phyloP scores from a whole-genome alignment of 768 basidiomycete species.

The Mycena maculata region DNA sequence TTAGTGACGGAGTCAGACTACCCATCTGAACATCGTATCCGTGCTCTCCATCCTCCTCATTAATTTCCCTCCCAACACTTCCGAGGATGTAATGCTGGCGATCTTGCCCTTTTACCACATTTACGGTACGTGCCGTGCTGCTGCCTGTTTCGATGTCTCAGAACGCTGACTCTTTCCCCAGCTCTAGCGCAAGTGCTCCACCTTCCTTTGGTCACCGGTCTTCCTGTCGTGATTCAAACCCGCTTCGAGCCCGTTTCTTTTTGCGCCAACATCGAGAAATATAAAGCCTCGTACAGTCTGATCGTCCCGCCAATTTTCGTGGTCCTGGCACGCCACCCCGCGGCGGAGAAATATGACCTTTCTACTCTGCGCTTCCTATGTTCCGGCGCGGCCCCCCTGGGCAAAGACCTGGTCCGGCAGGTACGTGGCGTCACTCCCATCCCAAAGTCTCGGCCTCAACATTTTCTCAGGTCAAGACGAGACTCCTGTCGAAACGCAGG shows the following conservation, averaged over 20 bases:
- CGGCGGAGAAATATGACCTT: conserved; percentile 59
- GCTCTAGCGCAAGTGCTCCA: conserved; percentile 3
- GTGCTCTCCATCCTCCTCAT: conserved; percentile 56
- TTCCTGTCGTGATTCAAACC: conserved; percentile 57
- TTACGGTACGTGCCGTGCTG: conserved; percentile 30
- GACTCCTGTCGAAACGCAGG: background rate
- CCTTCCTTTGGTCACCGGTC: conserved; percentile 52
- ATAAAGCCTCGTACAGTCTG: conserved; percentile 57
- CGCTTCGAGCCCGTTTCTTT: conserved; percentile 67
- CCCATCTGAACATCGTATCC: conserved; percentile 64
- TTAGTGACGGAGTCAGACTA: conserved; percentile 46
- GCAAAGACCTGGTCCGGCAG: background rate
- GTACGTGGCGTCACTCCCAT: background rate
- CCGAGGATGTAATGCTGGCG: conserved; percentile 58
- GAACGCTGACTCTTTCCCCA: background rate
- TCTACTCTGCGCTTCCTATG: conserved; percentile 46
- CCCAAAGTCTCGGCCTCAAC: too few species aligned
- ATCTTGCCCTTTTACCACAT: conserved; percentile 57
- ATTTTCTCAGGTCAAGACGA: background rate
- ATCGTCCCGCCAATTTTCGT: conserved; percentile 77
- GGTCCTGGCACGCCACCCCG: conserved; percentile 63
- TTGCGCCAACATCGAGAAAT: conserved; percentile 63
- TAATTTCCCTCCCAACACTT: conserved; percentile 45
- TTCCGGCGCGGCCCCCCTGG: background rate
- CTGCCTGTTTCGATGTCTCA: background rate